A percentile compares a stretch with the other conserved stretches of the same genome.
These are phyloP conservation scores for Decorospora gaudefroyi DNA, from an alignment of 2,329 filamentous ascomycete species.

Conservation along the genomic window DNA sequence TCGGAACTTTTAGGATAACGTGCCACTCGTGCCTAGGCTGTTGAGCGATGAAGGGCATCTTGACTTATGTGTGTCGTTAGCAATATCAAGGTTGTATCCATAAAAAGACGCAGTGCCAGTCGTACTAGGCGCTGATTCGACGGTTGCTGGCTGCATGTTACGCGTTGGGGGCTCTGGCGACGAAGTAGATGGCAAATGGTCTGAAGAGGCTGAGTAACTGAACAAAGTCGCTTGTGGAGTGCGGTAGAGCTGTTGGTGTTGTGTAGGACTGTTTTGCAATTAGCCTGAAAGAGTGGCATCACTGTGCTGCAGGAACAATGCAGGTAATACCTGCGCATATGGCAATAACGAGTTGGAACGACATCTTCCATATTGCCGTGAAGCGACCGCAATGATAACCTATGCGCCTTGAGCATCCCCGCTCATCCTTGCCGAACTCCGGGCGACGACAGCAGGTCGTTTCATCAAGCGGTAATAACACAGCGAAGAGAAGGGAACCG, in stretches of 20 bases:
- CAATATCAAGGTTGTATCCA: too few relatives aligned
- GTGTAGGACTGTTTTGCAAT: slow-evolving; percentile 14
- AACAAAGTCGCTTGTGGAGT: too few relatives aligned
- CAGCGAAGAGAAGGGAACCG: background rate
- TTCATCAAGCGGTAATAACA: background rate
- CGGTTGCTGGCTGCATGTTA: too few relatives aligned
- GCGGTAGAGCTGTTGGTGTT: background rate
- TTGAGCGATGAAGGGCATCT: too few relatives aligned
- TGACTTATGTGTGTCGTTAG: too few relatives aligned
- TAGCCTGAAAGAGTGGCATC: slow-evolving; percentile 28
- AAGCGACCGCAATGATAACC: slow-evolving; percentile 16
- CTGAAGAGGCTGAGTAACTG: too few relatives aligned
- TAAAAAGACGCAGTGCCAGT: too few relatives aligned
- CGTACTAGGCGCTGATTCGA: too few relatives aligned
- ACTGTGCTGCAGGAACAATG: slow-evolving; percentile 29
- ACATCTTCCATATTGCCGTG: slow-evolving; percentile 32
- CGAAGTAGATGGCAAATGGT: too few relatives aligned
- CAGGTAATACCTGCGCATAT: slow-evolving; percentile 22
- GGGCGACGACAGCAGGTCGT: background rate
- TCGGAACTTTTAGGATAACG: too few relatives aligned
- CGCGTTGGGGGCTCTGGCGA: too few relatives aligned
- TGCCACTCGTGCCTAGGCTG: too few relatives aligned
- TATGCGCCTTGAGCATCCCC: slow-evolving; percentile 13
- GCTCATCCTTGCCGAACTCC: slow-evolving; percentile 7
- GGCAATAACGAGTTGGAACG: slow-evolving; percentile 8